phyloP scores from a whole-genome alignment of 495 filamentous ascomycete genomes.

The Delitschia confertaspora region DNA sequence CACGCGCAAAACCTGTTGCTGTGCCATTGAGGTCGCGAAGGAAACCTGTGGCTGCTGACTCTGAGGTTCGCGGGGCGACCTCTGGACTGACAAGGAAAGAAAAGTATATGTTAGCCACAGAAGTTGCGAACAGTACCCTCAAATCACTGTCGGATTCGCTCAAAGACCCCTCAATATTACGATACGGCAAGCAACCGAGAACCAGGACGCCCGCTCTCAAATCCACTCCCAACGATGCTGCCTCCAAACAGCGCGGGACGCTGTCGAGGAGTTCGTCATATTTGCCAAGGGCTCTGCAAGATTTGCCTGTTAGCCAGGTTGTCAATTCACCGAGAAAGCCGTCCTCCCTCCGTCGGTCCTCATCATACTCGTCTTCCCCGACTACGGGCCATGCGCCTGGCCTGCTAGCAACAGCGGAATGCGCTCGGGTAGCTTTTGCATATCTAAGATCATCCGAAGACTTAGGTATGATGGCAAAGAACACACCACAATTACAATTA shows the following conservation, averaged over 20 bases:
- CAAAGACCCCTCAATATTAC: constrained; percentile 38
- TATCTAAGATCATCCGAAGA: constrained; percentile 55
- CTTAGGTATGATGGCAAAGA: constrained; percentile 34
- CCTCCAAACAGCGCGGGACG: constrained; percentile 3
- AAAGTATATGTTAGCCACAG: constrained; percentile 64
- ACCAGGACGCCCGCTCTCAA: constrained; percentile 14
- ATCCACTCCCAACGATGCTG: not conserved
- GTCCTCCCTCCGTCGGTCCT: constrained; percentile 30
- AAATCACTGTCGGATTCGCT: constrained; percentile 66
- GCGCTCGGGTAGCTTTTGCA: constrained; percentile 63
- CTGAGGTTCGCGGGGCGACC: too few relatives aligned
- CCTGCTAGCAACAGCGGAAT: constrained; percentile 53
- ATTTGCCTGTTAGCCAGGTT: constrained; percentile 18
- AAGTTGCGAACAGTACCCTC: constrained; percentile 62
- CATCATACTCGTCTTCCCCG: constrained; percentile 28
- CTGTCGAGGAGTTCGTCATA: constrained; percentile 4
- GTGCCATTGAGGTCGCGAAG: constrained; percentile 18
- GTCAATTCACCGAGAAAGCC: constrained; percentile 20
- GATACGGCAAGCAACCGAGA: constrained; percentile 6
- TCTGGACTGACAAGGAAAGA: constrained; percentile 50
- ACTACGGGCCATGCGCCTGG: constrained; percentile 31
- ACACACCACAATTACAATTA: constrained; percentile 60
- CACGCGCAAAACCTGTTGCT: too few relatives aligned
- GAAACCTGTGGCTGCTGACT: too few relatives aligned
- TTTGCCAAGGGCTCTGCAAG: constrained; percentile 19